Evolutionary conservation across 192 early-diverging fungal species (phyloP).

Genomic region (Linderina pennispora): DNA sequence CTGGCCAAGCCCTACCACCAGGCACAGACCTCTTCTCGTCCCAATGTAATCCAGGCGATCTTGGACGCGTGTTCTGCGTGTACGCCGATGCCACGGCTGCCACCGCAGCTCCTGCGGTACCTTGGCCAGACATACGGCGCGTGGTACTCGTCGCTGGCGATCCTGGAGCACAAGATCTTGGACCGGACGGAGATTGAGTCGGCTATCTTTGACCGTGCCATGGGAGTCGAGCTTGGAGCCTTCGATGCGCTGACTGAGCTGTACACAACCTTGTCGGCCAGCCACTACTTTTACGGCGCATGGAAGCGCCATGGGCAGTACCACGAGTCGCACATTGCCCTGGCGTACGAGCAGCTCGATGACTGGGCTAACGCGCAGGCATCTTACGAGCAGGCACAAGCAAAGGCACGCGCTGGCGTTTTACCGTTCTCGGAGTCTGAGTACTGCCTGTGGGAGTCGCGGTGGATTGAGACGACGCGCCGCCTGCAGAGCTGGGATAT

Average conservation of each 20-base stretch:
- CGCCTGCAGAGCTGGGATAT: constrained; percentile 98
- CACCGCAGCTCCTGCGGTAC: constrained; percentile 91
- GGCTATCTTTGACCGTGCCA: constrained; percentile 32
- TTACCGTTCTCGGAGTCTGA: constrained; percentile 92
- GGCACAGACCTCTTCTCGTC: constrained; percentile 67
- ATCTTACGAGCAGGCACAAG: constrained; percentile 89
- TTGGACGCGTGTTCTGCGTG: constrained; percentile 81
- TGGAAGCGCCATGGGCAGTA: constrained; percentile 88
- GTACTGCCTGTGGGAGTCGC: constrained; percentile 96
- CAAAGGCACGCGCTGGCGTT: constrained; percentile 78
- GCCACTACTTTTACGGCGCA: constrained; percentile 88
- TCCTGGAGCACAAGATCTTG: constrained; percentile 61
- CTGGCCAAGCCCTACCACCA: constrained; percentile 89
- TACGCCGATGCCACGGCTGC: constrained; percentile 65
- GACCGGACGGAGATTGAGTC: constrained; percentile 45
- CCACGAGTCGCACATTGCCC: constrained; percentile 90
- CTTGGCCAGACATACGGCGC: constrained; percentile 88
- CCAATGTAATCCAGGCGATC: constrained; percentile 94
- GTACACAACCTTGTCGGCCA: constrained; percentile 76
- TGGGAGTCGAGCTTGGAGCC: constrained; percentile 76
- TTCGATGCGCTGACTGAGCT: constrained; percentile 87
- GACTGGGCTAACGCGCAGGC: constrained; percentile 90
- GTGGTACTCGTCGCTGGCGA: constrained; percentile 81
- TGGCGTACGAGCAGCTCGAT: constrained; percentile 92
- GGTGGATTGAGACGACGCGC: constrained; percentile 88